Percentiles rank a stretch among this genome's conserved stretches.
These are phyloP conservation scores for Naganishia friedmannii DNA, from an alignment of 768 basidiomycete species.

Conservation along the genomic window DNA sequence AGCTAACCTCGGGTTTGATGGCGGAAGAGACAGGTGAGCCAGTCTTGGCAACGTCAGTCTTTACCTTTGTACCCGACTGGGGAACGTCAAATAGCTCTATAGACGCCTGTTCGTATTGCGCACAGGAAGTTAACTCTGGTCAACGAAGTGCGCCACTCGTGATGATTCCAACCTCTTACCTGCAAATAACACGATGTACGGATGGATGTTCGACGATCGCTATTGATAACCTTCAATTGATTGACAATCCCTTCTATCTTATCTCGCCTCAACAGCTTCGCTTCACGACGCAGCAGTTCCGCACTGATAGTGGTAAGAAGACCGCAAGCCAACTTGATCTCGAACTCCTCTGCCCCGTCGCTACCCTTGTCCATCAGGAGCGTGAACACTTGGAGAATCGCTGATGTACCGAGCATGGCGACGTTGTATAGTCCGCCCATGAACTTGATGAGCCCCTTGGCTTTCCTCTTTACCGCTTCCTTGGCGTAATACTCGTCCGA, in stretches of 20 bases:
- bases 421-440: slow-evolving; percentile 97
- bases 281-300: not conserved
- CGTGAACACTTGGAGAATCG: not conserved
- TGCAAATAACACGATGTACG: not conserved
- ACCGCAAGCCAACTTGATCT: not conserved
- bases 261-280: not conserved
- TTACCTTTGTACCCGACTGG: too few species aligned
- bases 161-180: not conserved
- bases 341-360: not conserved
- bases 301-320: not conserved
- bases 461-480: slow-evolving; percentile 93
- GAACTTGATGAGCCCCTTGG: slow-evolving; percentile 93
- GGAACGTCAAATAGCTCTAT: not conserved
- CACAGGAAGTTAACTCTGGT: not conserved
- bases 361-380: not conserved
- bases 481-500: slow-evolving; percentile 94
- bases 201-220: not conserved
- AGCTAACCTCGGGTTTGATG: too few species aligned
- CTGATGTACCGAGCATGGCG: slow-evolving; percentile 59
- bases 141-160: not conserved
- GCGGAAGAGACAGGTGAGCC: too few species aligned
- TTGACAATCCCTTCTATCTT: not conserved
- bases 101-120: not conserved
- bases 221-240: not conserved
- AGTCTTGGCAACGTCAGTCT: too few species aligned